phyloP scores from a whole-genome alignment of 2,329 filamentous ascomycete species.

The Scedosporium dehoogii region DNA sequence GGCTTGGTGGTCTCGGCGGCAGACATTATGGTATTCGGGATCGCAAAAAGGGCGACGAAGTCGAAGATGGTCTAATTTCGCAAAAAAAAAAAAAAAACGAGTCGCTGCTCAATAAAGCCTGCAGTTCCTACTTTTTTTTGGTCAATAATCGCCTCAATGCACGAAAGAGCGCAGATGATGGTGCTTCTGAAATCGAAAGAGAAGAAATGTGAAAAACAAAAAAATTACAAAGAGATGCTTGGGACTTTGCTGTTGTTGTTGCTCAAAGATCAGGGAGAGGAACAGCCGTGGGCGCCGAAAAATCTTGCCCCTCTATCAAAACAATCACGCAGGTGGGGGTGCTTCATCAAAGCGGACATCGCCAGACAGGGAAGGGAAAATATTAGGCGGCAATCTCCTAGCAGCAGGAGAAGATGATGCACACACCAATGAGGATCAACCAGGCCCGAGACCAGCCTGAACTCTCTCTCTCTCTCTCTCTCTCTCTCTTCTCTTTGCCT shows the following conservation, averaged over 20 bases:
- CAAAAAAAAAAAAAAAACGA: not conserved
- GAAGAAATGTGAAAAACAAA: not conserved
- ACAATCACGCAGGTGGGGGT: slow-evolving; percentile 1
- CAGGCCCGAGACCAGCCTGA: not conserved
- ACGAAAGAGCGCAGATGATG: not conserved
- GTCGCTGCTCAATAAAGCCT: slow-evolving; percentile 4
- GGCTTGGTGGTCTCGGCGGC: slow-evolving; percentile 36
- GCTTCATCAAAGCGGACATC: not conserved
- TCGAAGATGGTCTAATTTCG: not conserved
- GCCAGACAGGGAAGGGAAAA: not conserved
- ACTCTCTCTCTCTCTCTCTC: not conserved
- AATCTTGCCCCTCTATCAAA: slow-evolving; percentile 1
- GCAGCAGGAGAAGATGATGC: not conserved
- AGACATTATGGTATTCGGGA: slow-evolving; percentile 30
- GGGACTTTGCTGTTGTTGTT: not conserved
- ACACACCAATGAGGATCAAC: not conserved
- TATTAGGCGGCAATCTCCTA: not conserved
- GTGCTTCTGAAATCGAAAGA: not conserved
- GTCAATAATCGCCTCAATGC: slow-evolving; percentile 1
- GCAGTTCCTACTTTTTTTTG: not conserved
- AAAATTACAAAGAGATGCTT: not conserved
- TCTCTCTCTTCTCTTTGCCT: not conserved
- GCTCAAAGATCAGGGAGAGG: not conserved
- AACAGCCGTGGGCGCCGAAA: not conserved
- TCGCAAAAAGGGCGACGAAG: not conserved